Conservation (phyloP, 2,329 filamentous ascomycete species). For the Epichloe typhina region DNA sequence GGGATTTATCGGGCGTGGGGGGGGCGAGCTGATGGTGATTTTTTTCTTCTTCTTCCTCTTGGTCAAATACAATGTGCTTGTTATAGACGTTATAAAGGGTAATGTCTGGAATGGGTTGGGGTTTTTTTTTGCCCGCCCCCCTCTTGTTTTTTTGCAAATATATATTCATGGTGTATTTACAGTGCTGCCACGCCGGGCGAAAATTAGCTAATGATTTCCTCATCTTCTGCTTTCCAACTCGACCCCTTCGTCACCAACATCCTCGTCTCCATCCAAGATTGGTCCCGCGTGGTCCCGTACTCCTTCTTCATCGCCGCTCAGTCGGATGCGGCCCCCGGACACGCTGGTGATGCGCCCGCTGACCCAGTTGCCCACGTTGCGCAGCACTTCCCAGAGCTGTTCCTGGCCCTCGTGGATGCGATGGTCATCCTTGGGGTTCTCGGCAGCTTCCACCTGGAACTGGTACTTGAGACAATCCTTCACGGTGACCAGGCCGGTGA, state of each 20-base stretch:
- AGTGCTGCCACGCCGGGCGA: too few relatives aligned
- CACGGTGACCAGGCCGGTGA: conserved; percentile 80
- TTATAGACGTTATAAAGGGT: too few relatives aligned
- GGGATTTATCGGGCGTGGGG: conserved; percentile 12
- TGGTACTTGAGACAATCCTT: conserved; percentile 97
- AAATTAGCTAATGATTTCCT: background rate
- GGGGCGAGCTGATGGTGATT: background rate
- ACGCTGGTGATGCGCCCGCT: conserved; percentile 38
- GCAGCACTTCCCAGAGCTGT: conserved; percentile 48
- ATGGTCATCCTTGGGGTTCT: conserved; percentile 52
- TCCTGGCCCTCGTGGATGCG: conserved; percentile 46
- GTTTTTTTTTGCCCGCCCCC: too few relatives aligned
- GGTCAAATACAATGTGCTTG: background rate
- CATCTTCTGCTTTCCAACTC: conserved; percentile 28
- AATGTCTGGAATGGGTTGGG: too few relatives aligned
- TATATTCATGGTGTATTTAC: too few relatives aligned
- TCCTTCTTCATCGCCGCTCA: conserved; percentile 28
- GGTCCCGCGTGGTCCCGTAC: conserved; percentile 31
- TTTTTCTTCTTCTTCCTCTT: background rate
- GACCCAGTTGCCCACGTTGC: conserved; percentile 42
- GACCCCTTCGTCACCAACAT: conserved; percentile 26
- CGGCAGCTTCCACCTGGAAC: conserved; percentile 84
- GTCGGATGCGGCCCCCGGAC: conserved; percentile 46
- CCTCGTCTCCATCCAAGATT: conserved; percentile 31
- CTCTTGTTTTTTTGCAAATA: too few relatives aligned